These are phyloP conservation scores for Trichoderma virens DNA, from an alignment of 495 filamentous ascomycete genomes.

Conservation along the genomic window DNA sequence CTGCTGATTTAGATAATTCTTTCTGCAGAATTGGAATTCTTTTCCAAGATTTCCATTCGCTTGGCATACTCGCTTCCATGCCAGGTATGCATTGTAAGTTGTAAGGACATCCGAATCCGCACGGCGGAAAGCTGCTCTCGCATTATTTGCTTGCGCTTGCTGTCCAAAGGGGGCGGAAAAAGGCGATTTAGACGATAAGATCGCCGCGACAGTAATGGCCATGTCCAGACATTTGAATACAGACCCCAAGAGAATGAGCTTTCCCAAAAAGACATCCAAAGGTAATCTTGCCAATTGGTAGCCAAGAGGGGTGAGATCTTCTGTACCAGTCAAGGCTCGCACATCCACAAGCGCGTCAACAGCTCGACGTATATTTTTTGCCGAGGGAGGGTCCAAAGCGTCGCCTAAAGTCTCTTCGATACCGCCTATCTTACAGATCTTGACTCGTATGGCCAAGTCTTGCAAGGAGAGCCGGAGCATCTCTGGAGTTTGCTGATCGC, in stretches of 20 bases:
- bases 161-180: conserved; percentile 81
- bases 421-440: conserved; percentile 88
- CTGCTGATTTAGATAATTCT: conserved; percentile 80
- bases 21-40: conserved; percentile 81
- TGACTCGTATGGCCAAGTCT: conserved; percentile 90
- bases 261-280: conserved; percentile 89
- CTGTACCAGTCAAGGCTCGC: conserved; percentile 69
- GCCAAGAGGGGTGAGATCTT: conserved; percentile 82
- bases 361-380: conserved; percentile 84
- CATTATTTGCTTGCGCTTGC: conserved; percentile 67
- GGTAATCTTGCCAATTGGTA: conserved; percentile 79
- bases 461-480: conserved; percentile 90
- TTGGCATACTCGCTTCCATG: conserved; percentile 75
- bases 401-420: conserved; percentile 85
- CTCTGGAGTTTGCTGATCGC: conserved; percentile 88
- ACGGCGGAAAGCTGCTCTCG: conserved; percentile 67
- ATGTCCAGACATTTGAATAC: conserved; percentile 89
- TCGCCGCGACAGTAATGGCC: conserved; percentile 81
- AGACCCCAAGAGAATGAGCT: conserved; percentile 74
- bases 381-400: conserved; percentile 81
- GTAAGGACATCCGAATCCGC: conserved; percentile 89
- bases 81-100: conserved; percentile 82
- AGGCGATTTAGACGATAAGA: conserved; percentile 88
- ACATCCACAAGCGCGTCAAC: conserved; percentile 91
- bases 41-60: conserved; percentile 49